Evolutionary conservation across 176 grass and related monocot genomes (phyloP), one percentile per base, ranked within the genome.

Genomic region (Cocos nucifera): DNA sequence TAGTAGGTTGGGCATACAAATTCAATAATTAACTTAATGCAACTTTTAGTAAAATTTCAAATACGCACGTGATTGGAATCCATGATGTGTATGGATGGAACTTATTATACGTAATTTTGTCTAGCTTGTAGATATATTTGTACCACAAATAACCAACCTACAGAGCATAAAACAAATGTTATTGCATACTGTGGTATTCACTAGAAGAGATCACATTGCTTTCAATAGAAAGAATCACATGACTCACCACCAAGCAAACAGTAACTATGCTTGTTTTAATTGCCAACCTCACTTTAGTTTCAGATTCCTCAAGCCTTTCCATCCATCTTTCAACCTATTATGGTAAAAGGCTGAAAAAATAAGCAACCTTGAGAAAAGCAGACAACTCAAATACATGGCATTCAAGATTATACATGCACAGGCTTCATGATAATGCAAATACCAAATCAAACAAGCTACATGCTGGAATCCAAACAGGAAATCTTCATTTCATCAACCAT

Each of bases 61-160:
- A 55, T 64, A 73, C 79, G 39, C 57, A 83, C 85, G 85, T 88
- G 39, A 88, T 88, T 63, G 85, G 85, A 58, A 88, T 88, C 85
- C 85, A 88, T 54, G 85, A 88, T 51, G 85, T 83, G 57, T 88
- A 88, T 19, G 85, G 79, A 71, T 88, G 85, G 49, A 64, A 61
- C 49, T 88, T 88, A 60, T 88, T 88, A 64, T 88, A 88, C 25
- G 85, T 76, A 69, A 88, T 1, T 82, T 88, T 88, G 62, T 88
- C 79, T 67, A 88, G 67, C 73, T 79, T 88, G 58, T 88, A 88
- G 72, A 88, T 79, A 70, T 83, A 88, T 55, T 88, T 76, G 17
- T 80, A 88, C 85, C 79, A 88, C 19, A 83, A 63, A 56, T 83
- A 88, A 56, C 76, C 85, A 69, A 44, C 79, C 85, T 88, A 60